These are phyloP conservation scores for Infundibulicybe gibba DNA, from an alignment of 768 basidiomycete genomes.

Conservation along the genomic window DNA sequence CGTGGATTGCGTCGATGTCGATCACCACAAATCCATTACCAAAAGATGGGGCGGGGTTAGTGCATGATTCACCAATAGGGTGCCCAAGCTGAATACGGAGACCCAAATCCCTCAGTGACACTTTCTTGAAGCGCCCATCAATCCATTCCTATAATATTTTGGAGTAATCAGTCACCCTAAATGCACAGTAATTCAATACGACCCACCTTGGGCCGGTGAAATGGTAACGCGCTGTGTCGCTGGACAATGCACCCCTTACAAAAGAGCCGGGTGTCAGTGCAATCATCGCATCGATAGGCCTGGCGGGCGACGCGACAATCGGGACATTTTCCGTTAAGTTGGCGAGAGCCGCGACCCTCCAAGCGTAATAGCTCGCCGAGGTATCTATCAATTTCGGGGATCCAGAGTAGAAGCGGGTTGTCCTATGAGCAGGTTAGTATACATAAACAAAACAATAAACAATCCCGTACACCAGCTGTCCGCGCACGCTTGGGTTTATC, in stretches of 20 bases:
- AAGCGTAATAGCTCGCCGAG: conserved; percentile 1
- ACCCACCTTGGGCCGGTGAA: conserved; percentile 12
- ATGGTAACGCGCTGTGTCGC: conserved; percentile 4
- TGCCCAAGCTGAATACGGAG: conserved; percentile 19
- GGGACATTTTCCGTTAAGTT: too few species aligned
- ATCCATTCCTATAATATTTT: conserved; percentile 8
- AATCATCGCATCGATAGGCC: neutral
- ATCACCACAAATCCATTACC: conserved; percentile 22
- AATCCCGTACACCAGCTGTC: neutral
- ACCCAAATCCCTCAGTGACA: conserved; percentile 9
- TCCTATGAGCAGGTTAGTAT: neutral
- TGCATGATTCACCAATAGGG: conserved; percentile 8
- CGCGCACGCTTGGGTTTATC: neutral
- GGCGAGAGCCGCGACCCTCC: neutral
- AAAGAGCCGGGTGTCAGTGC: neutral
- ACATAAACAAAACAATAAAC: neutral
- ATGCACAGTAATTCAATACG: neutral
- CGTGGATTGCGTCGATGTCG: conserved; percentile 20
- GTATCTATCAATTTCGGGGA: conserved; percentile 2
- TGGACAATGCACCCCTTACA: conserved; percentile 10
- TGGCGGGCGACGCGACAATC: too few species aligned
- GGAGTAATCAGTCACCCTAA: too few species aligned
- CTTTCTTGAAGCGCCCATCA: conserved; percentile 4
- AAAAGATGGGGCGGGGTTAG: conserved; percentile 1
- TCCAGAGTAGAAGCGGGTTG: conserved; percentile 3